Percentiles rank a stretch among this genome's conserved stretches.
Evolutionary conservation across 2,329 filamentous ascomycete species (phyloP).

Genomic region (Xylariaceae sp.): DNA sequence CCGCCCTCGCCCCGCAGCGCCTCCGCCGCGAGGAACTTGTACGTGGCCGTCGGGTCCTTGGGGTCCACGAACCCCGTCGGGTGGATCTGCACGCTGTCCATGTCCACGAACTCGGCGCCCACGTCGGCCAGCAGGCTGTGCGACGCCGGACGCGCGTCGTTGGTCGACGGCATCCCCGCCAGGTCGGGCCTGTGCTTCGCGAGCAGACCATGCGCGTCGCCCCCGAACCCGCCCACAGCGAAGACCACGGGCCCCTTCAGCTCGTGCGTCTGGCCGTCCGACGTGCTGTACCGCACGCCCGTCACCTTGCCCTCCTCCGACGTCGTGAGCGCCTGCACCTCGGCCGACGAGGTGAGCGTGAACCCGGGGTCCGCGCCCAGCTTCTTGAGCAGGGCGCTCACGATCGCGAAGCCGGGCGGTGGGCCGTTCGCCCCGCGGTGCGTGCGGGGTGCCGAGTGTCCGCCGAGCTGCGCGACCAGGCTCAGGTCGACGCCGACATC

Average conservation of each 20-base stretch:
- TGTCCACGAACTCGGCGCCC: slow-evolving; percentile 42
- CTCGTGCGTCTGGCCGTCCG: slow-evolving; percentile 31
- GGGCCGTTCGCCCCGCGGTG: slow-evolving; percentile 51
- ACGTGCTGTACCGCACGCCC: slow-evolving; percentile 46
- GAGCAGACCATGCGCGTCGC: slow-evolving; percentile 53
- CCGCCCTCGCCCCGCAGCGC: slow-evolving; percentile 58
- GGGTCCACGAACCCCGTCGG: slow-evolving; percentile 60
- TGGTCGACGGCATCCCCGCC: slow-evolving; percentile 55
- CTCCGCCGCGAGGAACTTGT: slow-evolving; percentile 61
- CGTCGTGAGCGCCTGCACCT: slow-evolving; percentile 44
- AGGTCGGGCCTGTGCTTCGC: slow-evolving; percentile 54
- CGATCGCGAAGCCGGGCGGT: slow-evolving; percentile 55
- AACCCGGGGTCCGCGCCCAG: slow-evolving; percentile 46
- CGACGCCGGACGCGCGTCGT: slow-evolving; percentile 51
- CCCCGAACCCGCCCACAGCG: slow-evolving; percentile 56
- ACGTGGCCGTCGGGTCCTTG: slow-evolving; percentile 35
- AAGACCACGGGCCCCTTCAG: slow-evolving; percentile 53
- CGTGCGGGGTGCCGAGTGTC: slow-evolving; percentile 51
- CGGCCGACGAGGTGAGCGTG: slow-evolving; percentile 44
- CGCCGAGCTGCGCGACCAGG: slow-evolving; percentile 53
- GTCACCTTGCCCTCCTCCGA: slow-evolving; percentile 34
- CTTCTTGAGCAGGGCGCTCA: slow-evolving; percentile 47
- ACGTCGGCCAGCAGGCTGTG: slow-evolving; percentile 39
- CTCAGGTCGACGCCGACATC: slow-evolving; percentile 54
- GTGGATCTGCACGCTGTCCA: slow-evolving; percentile 57